Evolutionary conservation across 75 land plant species (phyloP).

Genomic region (Cunninghamia lanceolata): DNA sequence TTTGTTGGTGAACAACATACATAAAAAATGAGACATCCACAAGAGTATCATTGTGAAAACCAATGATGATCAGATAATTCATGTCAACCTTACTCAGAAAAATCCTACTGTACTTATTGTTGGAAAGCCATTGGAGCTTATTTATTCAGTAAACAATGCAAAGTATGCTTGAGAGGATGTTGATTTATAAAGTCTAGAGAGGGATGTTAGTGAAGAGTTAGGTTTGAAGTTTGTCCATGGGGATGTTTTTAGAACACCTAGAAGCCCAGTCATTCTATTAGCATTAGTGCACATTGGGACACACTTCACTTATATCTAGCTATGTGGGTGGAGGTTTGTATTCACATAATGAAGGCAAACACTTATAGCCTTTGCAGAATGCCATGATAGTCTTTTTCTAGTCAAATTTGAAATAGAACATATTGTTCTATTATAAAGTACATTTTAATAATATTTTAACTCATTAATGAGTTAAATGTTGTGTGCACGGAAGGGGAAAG

Average conservation of each 20-base stretch:
- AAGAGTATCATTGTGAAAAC: constrained; percentile 61
- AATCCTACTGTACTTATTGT: constrained; percentile 49
- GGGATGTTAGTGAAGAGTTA: constrained; percentile 98
- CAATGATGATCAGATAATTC: constrained; percentile 70
- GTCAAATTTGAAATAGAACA: no score
- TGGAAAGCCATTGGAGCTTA: constrained; percentile 71
- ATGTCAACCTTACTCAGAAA: constrained; percentile 80
- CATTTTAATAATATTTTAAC: no score
- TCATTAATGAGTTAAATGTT: no score
- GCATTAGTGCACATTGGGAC: constrained; percentile 95
- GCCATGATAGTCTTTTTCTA: no score
- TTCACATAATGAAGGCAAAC: no score
- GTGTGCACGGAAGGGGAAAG: no score
- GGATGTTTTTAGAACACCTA: constrained; percentile 91
- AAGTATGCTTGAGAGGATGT: constrained; percentile 97
- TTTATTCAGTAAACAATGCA: constrained; percentile 84
- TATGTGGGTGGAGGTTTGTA: no score
- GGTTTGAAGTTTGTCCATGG: constrained; percentile 99
- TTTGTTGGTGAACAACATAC: constrained; percentile 83
- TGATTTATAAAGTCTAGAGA: constrained; percentile 91
- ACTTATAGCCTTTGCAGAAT: no score
- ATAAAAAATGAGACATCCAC: constrained; percentile 75
- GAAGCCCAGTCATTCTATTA: constrained; percentile 70
- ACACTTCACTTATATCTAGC: constrained; percentile 85
- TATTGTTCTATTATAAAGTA: no score